Conservation (phyloP, 441 rosid species). For the Brassica balearica region DNA sequence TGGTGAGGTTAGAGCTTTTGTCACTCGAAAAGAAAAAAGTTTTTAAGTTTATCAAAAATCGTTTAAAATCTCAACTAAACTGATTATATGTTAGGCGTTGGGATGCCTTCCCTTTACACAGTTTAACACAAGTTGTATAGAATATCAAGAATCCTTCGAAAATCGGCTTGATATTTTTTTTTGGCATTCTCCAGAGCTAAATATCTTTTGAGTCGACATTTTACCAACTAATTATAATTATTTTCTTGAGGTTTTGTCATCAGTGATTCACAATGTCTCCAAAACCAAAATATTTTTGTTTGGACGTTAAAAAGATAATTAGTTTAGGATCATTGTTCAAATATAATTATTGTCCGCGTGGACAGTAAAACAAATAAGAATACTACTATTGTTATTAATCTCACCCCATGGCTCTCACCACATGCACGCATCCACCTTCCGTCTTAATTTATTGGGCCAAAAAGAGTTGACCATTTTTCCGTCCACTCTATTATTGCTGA, state of each 20-base stretch:
- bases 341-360: not conserved
- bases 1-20: conserved; percentile 4
- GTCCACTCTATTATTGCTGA: conserved; percentile 21
- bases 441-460: conserved; percentile 22
- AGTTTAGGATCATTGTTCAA: not conserved
- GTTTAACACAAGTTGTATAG: not conserved
- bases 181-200: conserved; percentile 9
- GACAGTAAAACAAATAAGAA: too few species aligned
- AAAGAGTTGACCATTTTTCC: conserved; percentile 31
- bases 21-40: too few species aligned
- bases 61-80: too few species aligned
- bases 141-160: not conserved
- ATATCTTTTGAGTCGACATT: conserved; percentile 21
- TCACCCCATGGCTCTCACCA: conserved; percentile 14
- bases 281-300: not conserved
- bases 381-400: too few species aligned
- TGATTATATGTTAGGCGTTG: too few species aligned
- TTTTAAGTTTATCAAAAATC: too few species aligned
- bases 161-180: conserved; percentile 5
- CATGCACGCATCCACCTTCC: conserved; percentile 19
- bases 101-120: conserved; percentile 8
- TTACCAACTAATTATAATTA: not conserved
- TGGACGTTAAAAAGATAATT: not conserved
- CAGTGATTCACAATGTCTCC: not conserved
- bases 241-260: not conserved